Conservation (phyloP, 1,284 basidiomycete species). For the Tylopilus orsonianus region DNA sequence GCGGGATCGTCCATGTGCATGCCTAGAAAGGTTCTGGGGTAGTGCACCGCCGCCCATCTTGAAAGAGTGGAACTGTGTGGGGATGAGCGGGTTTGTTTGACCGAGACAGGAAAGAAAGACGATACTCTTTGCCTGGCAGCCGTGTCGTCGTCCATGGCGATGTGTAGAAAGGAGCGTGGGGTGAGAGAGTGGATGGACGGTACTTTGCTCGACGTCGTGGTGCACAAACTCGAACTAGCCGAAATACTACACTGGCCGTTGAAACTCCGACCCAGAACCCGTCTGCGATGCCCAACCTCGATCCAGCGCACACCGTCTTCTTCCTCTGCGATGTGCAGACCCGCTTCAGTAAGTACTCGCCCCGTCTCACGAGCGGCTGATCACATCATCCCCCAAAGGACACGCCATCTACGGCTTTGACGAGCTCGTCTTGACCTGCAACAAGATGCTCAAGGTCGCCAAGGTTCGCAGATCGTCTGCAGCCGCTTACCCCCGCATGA, state of each 20-base stretch:
- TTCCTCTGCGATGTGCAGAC: constrained; percentile 81
- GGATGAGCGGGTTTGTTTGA: constrained; percentile 4
- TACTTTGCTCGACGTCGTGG: not conserved
- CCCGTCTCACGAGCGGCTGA: not conserved
- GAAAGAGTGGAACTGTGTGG: constrained; percentile 61
- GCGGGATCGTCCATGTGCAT: constrained; percentile 64
- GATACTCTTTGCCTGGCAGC: constrained; percentile 48
- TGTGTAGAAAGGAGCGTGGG: constrained; percentile 39
- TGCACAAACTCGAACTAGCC: not conserved
- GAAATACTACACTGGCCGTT: not conserved
- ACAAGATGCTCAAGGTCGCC: constrained; percentile 78
- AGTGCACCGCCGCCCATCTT: constrained; percentile 47
- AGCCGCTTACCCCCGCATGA: not conserved
- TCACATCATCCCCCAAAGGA: constrained; percentile 35
- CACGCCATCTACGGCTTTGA: constrained; percentile 67
- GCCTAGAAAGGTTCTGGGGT: constrained; percentile 34
- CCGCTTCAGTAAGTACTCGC: constrained; percentile 58
- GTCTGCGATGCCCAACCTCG: constrained; percentile 26
- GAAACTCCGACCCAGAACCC: constrained; percentile 1
- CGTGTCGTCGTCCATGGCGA: constrained; percentile 37
- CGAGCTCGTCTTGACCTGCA: constrained; percentile 63
- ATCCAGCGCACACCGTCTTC: constrained; percentile 57
- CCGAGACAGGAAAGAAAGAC: not conserved
- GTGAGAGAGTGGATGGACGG: constrained; percentile 31
- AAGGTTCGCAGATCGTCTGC: constrained; percentile 44